Evolutionary conservation across 2,329 filamentous ascomycete genomes (phyloP), one percentile per base, ranked within the genome.

Genomic region (Diaporthe australafricana): DNA sequence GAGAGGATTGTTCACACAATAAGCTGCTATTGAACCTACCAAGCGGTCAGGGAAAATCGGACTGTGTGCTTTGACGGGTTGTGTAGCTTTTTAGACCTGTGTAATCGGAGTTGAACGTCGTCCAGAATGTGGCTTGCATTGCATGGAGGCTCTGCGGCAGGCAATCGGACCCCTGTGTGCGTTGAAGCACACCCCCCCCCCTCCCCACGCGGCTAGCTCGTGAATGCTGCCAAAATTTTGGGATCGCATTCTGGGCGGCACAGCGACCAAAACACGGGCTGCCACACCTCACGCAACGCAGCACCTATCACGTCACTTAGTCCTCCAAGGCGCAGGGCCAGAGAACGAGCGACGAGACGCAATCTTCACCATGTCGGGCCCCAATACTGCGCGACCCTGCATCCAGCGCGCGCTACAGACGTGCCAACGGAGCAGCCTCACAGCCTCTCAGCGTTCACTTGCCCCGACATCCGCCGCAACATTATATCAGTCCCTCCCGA

Each of bases 151-250:
- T 72, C 55, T 70, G 48, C 30, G 56, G 65, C 45, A 68, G 52
- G 48, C 48, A 48, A 30, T 60, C 50, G 50, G 35, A 67, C 62
- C 68, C 60, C 60, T 63, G 30, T 32, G 40, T 25, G 6, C 17
- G 14, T 35, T 38, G 5, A 22, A 32, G 56, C 48, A 35, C 16
- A 20, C 16, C 20, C 27, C 47, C 32, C 30, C 14, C 27, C 40
- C 16, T 25, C 27, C 47, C 42, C 40, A 20, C 27, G 48, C 30
- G 30, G 30, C 35, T 42, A 48, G 42, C 55, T 60, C 20, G n/a
- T n/a, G n/a, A n/a, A n/a, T 14, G 32, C 55, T 30, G 55, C 57
- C 66, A 70, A 72, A 73, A 57, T 68, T 73, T 73, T 56, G 65
- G 38, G 53, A 60, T 14, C 35, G 53, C 32, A 65, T 62, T 14